A percentile compares a stretch with the other conserved stretches of the same genome.
Evolutionary conservation across 1,284 basidiomycete species (phyloP).

Genomic region (Cutaneotrichosporon dermatis): DNA sequence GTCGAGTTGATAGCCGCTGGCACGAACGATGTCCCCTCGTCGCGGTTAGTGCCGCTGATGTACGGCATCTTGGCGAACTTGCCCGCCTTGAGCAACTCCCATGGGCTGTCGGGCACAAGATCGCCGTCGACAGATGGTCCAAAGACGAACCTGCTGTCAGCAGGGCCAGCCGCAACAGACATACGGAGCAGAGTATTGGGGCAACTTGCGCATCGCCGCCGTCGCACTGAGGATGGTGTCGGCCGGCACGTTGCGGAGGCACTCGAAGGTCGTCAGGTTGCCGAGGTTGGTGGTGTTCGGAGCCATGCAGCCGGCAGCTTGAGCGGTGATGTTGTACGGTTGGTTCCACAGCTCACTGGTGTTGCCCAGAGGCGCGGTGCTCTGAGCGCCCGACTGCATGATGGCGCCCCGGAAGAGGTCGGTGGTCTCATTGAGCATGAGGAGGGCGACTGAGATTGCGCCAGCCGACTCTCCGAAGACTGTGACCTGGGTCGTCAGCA

Average conservation of each 20-base stretch:
- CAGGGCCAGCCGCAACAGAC: not conserved
- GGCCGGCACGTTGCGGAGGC: slow-evolving; percentile 33
- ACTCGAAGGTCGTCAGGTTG: slow-evolving; percentile 10
- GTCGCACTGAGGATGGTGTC: slow-evolving; percentile 29
- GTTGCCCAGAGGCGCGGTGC: not conserved
- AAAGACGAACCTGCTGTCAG: not conserved
- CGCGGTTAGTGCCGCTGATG: slow-evolving; percentile 43
- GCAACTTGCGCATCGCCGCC: not conserved
- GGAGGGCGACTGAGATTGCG: slow-evolving; percentile 38
- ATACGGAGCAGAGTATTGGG: too few relatives aligned
- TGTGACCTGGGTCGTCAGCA: slow-evolving; percentile 26
- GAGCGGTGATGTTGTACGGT: not conserved
- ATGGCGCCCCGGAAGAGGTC: slow-evolving; percentile 47
- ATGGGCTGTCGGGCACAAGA: slow-evolving; percentile 38
- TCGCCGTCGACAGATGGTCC: slow-evolving; percentile 42
- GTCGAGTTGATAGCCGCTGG: not conserved
- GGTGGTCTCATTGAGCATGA: slow-evolving; percentile 31
- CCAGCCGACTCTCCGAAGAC: slow-evolving; percentile 48
- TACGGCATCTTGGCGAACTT: slow-evolving; percentile 42
- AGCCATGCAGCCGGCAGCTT: not conserved
- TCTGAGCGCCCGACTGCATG: slow-evolving; percentile 42
- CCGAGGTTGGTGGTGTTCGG: not conserved
- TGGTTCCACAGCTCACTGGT: not conserved
- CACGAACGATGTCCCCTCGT: slow-evolving; percentile 27
- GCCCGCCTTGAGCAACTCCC: slow-evolving; percentile 33